Conservation (phyloP, 176 grass and related monocot genomes). For the Thinopyrum elongatum region DNA sequence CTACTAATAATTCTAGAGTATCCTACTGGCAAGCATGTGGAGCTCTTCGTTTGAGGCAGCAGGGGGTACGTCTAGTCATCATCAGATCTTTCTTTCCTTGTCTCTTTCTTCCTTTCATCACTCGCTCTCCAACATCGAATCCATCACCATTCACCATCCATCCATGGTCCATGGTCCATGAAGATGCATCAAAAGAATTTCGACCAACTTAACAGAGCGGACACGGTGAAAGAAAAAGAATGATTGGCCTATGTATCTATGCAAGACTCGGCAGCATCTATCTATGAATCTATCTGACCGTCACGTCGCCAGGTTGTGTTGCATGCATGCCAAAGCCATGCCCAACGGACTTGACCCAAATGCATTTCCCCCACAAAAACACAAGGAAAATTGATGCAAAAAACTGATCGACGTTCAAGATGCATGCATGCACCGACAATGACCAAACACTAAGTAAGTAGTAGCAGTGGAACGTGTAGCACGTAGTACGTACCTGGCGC, state of each 20-base stretch:
- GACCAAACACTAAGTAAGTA: too few species aligned
- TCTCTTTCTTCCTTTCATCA: background rate
- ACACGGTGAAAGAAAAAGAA: background rate
- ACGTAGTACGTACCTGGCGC: conserved; percentile 52
- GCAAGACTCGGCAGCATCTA: background rate
- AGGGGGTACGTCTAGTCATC: background rate
- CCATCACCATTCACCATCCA: background rate
- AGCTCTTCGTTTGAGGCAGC: conserved; percentile 4
- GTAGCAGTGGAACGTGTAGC: too few species aligned
- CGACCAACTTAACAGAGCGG: background rate
- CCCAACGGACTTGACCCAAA: background rate
- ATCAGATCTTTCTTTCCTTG: conserved; percentile 10
- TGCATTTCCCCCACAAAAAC: too few species aligned
- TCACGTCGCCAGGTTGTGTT: background rate
- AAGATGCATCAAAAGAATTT: conserved; percentile 13
- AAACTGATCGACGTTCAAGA: too few species aligned
- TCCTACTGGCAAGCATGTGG: too few species aligned
- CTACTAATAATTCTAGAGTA: too few species aligned
- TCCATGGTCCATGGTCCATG: background rate
- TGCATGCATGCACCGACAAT: too few species aligned
- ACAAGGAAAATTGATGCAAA: too few species aligned
- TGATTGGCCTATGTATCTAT: background rate
- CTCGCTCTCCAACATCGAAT: background rate
- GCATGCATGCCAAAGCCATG: background rate
- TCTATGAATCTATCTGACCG: background rate